Evolutionary conservation across 2,329 filamentous ascomycete genomes (phyloP), one percentile per base, ranked within the genome.

Genomic region (Exophiala calicioides): DNA sequence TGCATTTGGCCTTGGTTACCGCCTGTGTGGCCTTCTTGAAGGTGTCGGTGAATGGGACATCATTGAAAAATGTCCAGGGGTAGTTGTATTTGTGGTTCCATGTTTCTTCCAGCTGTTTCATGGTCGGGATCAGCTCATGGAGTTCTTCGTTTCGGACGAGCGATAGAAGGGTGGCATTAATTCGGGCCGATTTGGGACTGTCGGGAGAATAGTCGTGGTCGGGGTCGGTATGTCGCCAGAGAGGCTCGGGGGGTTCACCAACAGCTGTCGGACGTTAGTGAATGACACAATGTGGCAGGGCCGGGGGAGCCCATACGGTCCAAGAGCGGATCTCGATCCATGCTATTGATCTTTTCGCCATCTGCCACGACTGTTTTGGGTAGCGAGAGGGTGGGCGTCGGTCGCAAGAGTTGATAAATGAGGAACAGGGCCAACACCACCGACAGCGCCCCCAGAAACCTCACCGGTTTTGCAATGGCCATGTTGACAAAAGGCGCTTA

Each of bases 71-170:
- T 6, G 90, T 96, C 89, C 93, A 98, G 0, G 93, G 93, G 65
- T 98, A 98, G 74, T 98, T 98, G 80, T 97, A 98, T 65, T 98
- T 98, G 76, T 82, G 77, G 64, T 98, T 98, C 90, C 90, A 98
- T 1, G 91, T 97, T 57, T 86, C 76, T 72, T 98, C 93, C 50
- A 98, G 77, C 63, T 98, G 91, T 44, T 71, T 71, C 88, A 98
- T 98, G 19, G 90, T 89, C 64, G 85, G 80, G 19, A 97, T 74
- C 75, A 98, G 86, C 35, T 85, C 87, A 16, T 82, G 72, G 20
- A 96, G 73, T 73, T 98, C 93, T 64, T 88, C 83, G 63, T 98
- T 98, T 52, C 93, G 85, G 45, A 98, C 93, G 27, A 98, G 80
- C 16, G 90, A 86, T 57, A 98, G 78, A 47, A 98, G 77, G 3